A percentile compares a stretch with the other conserved stretches of the same genome.
Evolutionary conservation across 495 filamentous ascomycete genomes (phyloP).

Genomic region (Penicillium taxi): DNA sequence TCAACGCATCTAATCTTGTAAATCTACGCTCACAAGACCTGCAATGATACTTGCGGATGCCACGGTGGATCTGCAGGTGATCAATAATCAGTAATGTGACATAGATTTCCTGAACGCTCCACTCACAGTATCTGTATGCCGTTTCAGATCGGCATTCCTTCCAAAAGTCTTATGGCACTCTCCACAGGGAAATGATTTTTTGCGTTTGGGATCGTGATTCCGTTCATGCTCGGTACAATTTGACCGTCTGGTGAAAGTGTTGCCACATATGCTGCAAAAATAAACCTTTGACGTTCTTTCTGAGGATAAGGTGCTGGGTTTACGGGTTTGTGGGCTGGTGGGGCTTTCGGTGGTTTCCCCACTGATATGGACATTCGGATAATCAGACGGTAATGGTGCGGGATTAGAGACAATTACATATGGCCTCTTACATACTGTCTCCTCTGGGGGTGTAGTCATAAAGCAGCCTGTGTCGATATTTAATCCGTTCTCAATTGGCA

Average conservation of each 20-base stretch:
- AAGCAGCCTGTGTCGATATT: too few relatives aligned
- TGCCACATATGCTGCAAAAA: conserved; percentile 73
- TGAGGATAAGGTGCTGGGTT: too few relatives aligned
- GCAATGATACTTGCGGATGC: conserved; percentile 10
- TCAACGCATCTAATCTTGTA: conserved; percentile 6
- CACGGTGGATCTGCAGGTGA: conserved; percentile 11
- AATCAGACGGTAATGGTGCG: too few relatives aligned
- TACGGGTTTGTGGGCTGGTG: too few relatives aligned
- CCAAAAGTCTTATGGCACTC: conserved; percentile 42
- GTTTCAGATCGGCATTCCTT: conserved; percentile 72
- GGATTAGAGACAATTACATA: too few relatives aligned
- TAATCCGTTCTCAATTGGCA: too few relatives aligned
- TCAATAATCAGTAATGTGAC: conserved; percentile 2
- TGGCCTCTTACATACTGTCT: too few relatives aligned
- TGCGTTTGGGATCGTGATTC: conserved; percentile 71
- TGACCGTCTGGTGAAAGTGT: conserved; percentile 77
- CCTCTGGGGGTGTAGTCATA: too few relatives aligned
- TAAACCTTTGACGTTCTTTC: too few relatives aligned
- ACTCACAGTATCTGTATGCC: conserved; percentile 74
- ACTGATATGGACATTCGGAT: too few relatives aligned
- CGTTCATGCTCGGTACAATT: conserved; percentile 90
- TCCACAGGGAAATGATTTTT: conserved; percentile 62
- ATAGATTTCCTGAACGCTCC: not conserved
- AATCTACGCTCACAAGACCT: conserved; percentile 9
- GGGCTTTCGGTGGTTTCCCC: too few relatives aligned